Percentiles rank a stretch among this genome's conserved stretches.
phyloP scores from a whole-genome alignment of 2,329 filamentous ascomycete species.

The Monosporascus cannonballus region DNA sequence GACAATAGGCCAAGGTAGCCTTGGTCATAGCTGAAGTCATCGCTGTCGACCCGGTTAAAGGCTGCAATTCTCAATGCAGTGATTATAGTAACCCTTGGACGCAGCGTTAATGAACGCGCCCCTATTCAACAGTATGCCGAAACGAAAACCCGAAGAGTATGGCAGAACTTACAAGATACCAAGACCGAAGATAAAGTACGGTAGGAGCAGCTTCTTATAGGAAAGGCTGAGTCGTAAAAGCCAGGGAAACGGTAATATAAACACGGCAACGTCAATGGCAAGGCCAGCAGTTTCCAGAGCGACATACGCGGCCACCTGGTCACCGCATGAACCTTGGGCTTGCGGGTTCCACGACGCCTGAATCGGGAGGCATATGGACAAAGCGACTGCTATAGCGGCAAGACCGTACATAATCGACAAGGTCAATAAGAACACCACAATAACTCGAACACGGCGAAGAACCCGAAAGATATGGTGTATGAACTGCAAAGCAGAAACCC shows the following conservation, averaged over 20 bases:
- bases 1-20: not conserved
- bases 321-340: slow-evolving; percentile 2
- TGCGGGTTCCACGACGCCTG: slow-evolving; percentile 3
- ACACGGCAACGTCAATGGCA: slow-evolving; percentile 2
- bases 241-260: not conserved
- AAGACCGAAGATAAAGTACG: not conserved
- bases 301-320: slow-evolving; percentile 3
- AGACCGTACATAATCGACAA: slow-evolving; percentile 1
- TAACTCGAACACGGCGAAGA: too few relatives aligned
- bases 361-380: slow-evolving; percentile 4
- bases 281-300: slow-evolving; percentile 3
- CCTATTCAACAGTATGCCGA: not conserved
- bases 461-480: not conserved
- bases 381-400: not conserved
- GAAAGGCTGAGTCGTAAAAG: not conserved
- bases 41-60: not conserved
- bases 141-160: too few relatives aligned
- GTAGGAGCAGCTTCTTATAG: not conserved
- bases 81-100: slow-evolving; percentile 1
- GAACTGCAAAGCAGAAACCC: slow-evolving; percentile 1
- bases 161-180: slow-evolving; percentile 4
- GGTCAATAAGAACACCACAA: not conserved
- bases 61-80: slow-evolving; percentile 7
- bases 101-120: not conserved
- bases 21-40: slow-evolving; percentile 9